A percentile compares a stretch with the other conserved stretches of the same genome.
Evolutionary conservation across 768 basidiomycete genomes (phyloP).

Genomic region (Collybia mongolica): DNA sequence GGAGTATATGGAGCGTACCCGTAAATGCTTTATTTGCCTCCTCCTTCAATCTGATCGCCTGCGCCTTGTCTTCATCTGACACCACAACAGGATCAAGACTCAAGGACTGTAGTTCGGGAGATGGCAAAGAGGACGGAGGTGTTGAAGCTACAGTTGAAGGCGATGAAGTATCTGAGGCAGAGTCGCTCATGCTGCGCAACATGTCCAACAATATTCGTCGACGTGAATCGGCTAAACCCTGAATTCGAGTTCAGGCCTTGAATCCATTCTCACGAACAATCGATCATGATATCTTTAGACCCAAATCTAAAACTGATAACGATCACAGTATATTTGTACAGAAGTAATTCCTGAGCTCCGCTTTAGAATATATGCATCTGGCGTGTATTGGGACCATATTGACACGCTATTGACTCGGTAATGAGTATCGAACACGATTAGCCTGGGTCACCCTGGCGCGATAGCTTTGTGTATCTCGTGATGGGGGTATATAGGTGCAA

Average conservation of each 20-base stretch:
- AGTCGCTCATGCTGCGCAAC: slow-evolving; percentile 28
- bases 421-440: too few species aligned
- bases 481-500: neutral
- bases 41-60: slow-evolving; percentile 72
- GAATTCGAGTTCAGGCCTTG: neutral
- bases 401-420: too few species aligned
- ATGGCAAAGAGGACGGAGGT: slow-evolving; percentile 54
- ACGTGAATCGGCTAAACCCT: neutral
- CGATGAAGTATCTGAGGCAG: slow-evolving; percentile 36
- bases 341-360: too few species aligned
- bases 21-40: slow-evolving; percentile 89
- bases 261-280: neutral
- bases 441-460: too few species aligned
- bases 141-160: slow-evolving; percentile 43
- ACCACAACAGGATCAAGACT: slow-evolving; percentile 45
- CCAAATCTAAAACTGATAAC: slow-evolving; percentile 1
- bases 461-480: neutral
- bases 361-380: too few species aligned
- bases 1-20: slow-evolving; percentile 38
- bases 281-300: too few species aligned
- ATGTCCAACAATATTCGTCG: neutral
- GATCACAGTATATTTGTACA: neutral
- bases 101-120: slow-evolving; percentile 55
- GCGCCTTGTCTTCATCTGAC: slow-evolving; percentile 67
- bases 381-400: too few species aligned